Base-by-base conservation (phyloP, 163 green algal genomes). In the Volvox carteri region DNA sequence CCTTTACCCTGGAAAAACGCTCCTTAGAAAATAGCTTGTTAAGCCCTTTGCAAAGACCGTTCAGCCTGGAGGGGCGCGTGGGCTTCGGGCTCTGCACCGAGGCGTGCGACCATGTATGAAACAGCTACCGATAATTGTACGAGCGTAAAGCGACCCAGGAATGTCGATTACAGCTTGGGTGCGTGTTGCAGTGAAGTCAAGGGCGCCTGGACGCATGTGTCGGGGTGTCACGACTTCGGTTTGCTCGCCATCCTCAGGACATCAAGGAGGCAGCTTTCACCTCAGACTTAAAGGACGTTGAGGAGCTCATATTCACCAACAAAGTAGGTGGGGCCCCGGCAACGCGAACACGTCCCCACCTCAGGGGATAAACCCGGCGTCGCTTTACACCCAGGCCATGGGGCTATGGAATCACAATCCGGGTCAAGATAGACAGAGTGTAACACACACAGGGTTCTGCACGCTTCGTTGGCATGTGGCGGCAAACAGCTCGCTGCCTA, bases 121-220 rank as follows among this genome's bases (percentile, higher is more conserved):
- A 52, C 28, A 21, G 30, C 44, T 44, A 30, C 9, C 3, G 18
- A 42, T 42, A 46, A n/a, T 46, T 65, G 42, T 33, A 28, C 4
- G 9, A 42, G 25, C 25, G 7, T 44, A 65, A 80, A 42, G 28
- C 21, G 73, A 16, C 73, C 41, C 21, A 62, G 33, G 18, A 42
- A 89, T 89, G 84, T 89, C 84, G 23, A 89, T 89, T 33, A 89
- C 84, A 1, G 39, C 68, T 8, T 89, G 84, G 84, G 84, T 89
- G 46, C 6, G 81, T 80, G 23, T 35, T 41, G 12, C 21, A n/a
- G 37, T 30, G 39, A 39, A 1, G 30, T 75, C 37, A 65, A 8
- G 23, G 4, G 62, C 37, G 62, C 18, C 62, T 41, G 62, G 30
- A 41, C 62, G n/a, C n/a, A 33, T 33, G 67, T 48, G 9, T 12